Base-by-base conservation (phyloP, 176 grass and related monocot genomes). In the Chloris gayana region DNA sequence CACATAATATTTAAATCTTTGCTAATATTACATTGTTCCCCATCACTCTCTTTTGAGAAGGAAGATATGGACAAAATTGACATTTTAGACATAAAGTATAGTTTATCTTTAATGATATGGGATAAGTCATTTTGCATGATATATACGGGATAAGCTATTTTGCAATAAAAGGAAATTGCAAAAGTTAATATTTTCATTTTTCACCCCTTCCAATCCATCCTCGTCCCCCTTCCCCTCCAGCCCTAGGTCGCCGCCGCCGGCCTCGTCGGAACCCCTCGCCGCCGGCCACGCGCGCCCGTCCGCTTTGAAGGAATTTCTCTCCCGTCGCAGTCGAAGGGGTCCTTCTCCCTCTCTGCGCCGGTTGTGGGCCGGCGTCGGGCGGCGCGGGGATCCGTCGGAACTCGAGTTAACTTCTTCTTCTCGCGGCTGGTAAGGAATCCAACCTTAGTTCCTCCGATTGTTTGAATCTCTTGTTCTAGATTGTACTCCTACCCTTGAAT, bases 391-490 rank as follows among this genome's bases (percentile, higher is more conserved):
- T 65, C 3, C 18, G 22, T 9, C 25, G 25, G 39, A 18, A 21
- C 29, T 34, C 61, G 29, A 4, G 11, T 33, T 39, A 12, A 77
- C 24, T 77, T 64, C 38, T 27, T 76, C 27, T 4, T 26, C 59
- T 47, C 27, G 11, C 64, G 33, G 27, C 41, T 25, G 75, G 75
- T 78, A 66, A 66, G 42, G 75, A 78, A 50, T 3, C 41, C 21
- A 8, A 49, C 60, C 39, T 35, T 9, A 61, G 18, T 66, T 66
- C 27, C 26, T 78, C 41, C 29, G 29, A 66, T 66, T 34, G 18
- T 14, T 18, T 34, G 42, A 35, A 66, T 78, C n/a, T 42, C 34
- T 44, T 66, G 75, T 34, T 25, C 12, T 49, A 46, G 18, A 9
- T 32, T 13, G 37, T 35, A 19, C 12, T 35, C 14, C 29, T 50